phyloP scores from a whole-genome alignment of 768 basidiomycete species.

The Psilocybe azurescens region DNA sequence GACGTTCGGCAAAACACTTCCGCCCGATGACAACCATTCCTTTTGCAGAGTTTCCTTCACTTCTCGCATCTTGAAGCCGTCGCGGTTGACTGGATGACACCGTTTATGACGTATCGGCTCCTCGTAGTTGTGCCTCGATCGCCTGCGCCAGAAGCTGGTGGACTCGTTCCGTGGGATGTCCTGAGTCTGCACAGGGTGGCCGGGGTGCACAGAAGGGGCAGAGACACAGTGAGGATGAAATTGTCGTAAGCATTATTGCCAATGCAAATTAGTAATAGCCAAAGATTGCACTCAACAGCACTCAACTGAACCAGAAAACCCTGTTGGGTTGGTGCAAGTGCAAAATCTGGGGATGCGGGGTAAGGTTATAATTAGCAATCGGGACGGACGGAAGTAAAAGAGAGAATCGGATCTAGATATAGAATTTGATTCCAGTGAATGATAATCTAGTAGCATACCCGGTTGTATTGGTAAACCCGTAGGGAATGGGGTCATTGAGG shows the following conservation, averaged over 20 bases:
- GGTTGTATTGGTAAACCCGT: constrained; percentile 55
- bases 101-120: constrained; percentile 14
- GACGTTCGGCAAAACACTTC: neutral
- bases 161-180: constrained; percentile 55
- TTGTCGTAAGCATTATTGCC: neutral
- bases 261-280: too few relatives aligned
- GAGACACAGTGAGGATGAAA: neutral
- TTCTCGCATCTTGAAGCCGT: neutral
- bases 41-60: neutral
- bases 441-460: constrained; percentile 34
- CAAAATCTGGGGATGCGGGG: constrained; percentile 44
- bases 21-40: neutral
- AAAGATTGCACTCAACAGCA: too few relatives aligned
- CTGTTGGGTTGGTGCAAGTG: constrained; percentile 46
- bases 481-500: constrained; percentile 43
- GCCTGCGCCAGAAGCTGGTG: constrained; percentile 51
- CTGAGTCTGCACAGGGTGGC: constrained; percentile 39
- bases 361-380: constrained; percentile 6
- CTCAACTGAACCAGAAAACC: constrained; percentile 58
- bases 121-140: constrained; percentile 40
- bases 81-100: neutral
- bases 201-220: neutral
- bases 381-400: neutral
- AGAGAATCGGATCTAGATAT: neutral
- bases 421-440: neutral